These are phyloP conservation scores for Pleurotus platypus DNA, from an alignment of 768 basidiomycete genomes.

Conservation along the genomic window DNA sequence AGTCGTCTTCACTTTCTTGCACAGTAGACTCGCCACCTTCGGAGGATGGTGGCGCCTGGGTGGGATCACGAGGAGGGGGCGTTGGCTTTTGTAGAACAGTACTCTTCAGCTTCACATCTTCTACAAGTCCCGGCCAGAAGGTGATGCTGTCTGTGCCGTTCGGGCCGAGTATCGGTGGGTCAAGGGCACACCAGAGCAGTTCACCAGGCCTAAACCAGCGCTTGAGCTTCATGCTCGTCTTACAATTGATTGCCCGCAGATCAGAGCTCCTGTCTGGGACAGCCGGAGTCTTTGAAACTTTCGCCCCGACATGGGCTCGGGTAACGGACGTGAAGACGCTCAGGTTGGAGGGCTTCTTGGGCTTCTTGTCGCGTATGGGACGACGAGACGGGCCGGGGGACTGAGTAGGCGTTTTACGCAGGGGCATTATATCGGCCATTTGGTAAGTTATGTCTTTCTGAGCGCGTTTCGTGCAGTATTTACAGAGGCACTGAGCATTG, in stretches of 20 bases:
- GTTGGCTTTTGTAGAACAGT: conserved; percentile 28
- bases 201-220: conserved; percentile 69
- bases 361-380: background rate
- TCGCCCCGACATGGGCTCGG: conserved; percentile 23
- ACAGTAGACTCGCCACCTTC: conserved; percentile 18
- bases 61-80: conserved; percentile 8
- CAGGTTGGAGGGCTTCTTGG: background rate
- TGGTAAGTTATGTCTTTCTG: conserved; percentile 68
- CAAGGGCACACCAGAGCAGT: conserved; percentile 65
- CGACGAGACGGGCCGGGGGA: conserved; percentile 7
- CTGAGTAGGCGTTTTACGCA: conserved; percentile 22
- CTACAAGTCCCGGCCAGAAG: conserved; percentile 75
- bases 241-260: conserved; percentile 52
- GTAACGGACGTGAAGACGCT: conserved; percentile 38
- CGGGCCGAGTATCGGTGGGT: conserved; percentile 42
- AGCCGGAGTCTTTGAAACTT: conserved; percentile 41
- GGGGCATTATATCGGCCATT: conserved; percentile 30
- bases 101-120: conserved; percentile 50
- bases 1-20: conserved; percentile 15
- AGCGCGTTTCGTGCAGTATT: conserved; percentile 69
- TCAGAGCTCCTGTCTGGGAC: conserved; percentile 63
- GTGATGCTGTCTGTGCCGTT: conserved; percentile 41
- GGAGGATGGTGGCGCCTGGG: conserved; percentile 8
- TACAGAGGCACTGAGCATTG: conserved; percentile 60
- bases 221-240: conserved; percentile 39